Evolutionary conservation across 495 filamentous ascomycete species (phyloP).

Genomic region (Clohesyomyces aquaticus): DNA sequence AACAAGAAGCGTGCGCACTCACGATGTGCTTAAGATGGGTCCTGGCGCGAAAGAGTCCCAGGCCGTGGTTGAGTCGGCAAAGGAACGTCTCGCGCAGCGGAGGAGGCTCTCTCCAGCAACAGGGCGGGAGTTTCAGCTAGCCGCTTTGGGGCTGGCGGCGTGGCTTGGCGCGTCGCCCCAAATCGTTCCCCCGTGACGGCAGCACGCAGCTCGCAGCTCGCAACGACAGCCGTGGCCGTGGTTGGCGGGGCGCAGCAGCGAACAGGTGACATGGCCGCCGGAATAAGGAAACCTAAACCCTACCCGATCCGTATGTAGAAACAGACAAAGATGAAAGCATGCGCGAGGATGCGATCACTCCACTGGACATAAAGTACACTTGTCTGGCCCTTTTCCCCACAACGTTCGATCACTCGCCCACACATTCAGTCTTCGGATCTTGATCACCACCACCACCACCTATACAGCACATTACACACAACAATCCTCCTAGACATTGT

Average conservation of each 20-base stretch:
- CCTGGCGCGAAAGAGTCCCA: conserved; percentile 30
- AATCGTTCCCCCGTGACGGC: not conserved
- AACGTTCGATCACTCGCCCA: too few species aligned
- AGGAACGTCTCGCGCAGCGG: not conserved
- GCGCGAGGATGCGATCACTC: not conserved
- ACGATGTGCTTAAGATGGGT: conserved; percentile 37
- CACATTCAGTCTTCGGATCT: too few species aligned
- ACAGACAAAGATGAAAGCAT: too few species aligned
- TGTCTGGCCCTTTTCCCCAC: too few species aligned
- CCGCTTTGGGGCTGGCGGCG: not conserved
- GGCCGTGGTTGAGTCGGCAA: conserved; percentile 13
- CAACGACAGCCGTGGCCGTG: too few species aligned
- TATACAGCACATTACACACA: not conserved
- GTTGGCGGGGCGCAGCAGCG: too few species aligned
- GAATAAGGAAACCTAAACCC: too few species aligned
- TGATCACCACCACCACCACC: not conserved
- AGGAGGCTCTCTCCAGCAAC: not conserved
- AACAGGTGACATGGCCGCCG: too few species aligned
- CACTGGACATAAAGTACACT: not conserved
- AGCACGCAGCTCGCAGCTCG: too few species aligned
- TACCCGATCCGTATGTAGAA: too few species aligned
- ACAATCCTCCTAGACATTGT: not conserved
- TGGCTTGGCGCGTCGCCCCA: not conserved
- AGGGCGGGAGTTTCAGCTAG: not conserved
- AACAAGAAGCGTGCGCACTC: conserved; percentile 38